phyloP scores from a whole-genome alignment of 805 yeast species.

The Cephaloascus fragrans region DNA sequence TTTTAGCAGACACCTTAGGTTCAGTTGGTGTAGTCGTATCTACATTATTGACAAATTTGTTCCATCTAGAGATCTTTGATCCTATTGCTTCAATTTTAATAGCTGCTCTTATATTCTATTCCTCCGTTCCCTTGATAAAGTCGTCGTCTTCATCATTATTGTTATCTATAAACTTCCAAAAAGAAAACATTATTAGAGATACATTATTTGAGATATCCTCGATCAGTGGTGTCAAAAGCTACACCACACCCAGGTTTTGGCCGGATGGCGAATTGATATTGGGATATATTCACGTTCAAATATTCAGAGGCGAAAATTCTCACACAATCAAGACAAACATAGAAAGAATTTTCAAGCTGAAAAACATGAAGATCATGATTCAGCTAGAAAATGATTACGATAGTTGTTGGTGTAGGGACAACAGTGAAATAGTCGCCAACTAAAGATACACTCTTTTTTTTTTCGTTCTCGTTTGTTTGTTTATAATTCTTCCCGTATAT shows the following conservation, averaged over 20 bases:
- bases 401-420: slow-evolving; percentile 55
- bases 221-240: slow-evolving; percentile 74
- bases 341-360: slow-evolving; percentile 38
- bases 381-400: slow-evolving; percentile 62
- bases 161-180: slow-evolving; percentile 42
- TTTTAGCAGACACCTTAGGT: slow-evolving; percentile 91
- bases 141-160: slow-evolving; percentile 72
- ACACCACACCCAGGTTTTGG: slow-evolving; percentile 91
- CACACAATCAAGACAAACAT: slow-evolving; percentile 51
- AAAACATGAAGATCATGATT: slow-evolving; percentile 45
- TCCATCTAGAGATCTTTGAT: slow-evolving; percentile 71
- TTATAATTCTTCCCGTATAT: no score
- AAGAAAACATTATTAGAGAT: slow-evolving; percentile 54
- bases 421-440: slow-evolving; percentile 1
- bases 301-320: slow-evolving; percentile 53
- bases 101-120: slow-evolving; percentile 66
- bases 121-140: slow-evolving; percentile 76
- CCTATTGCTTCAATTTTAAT: slow-evolving; percentile 88
- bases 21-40: slow-evolving; percentile 96
- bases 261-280: slow-evolving; percentile 30
- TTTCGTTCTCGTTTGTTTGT: no score
- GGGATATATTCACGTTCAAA: slow-evolving; percentile 82
- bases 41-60: slow-evolving; percentile 63
- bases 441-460: background rate
- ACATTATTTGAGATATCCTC: slow-evolving; percentile 58